Percentiles rank a stretch among this genome's conserved stretches.
Evolutionary conservation across 345 rosid species (phyloP).

Genomic region (Citrus cavaleriei): DNA sequence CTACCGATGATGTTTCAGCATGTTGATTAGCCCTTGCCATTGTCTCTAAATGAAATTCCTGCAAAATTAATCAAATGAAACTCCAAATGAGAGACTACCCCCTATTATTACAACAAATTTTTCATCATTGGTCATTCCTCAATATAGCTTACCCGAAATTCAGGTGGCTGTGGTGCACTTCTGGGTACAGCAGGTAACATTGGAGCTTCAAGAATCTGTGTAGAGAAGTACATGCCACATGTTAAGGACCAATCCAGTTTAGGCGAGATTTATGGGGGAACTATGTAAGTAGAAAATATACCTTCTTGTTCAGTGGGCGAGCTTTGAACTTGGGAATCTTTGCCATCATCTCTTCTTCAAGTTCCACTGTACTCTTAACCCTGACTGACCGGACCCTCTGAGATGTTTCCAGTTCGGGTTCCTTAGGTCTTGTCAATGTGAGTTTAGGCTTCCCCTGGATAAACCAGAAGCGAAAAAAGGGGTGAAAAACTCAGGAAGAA

Average conservation of each 20-base stretch:
- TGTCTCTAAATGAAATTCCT: constrained; percentile 93
- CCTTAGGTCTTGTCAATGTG: constrained; percentile 87
- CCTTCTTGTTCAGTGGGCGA: constrained; percentile 95
- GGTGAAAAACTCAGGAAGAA: not conserved
- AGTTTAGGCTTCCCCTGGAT: constrained; percentile 59
- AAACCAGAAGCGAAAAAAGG: constrained; percentile 9
- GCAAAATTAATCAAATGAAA: constrained; percentile 5
- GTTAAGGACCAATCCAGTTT: not conserved
- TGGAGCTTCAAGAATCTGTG: constrained; percentile 79
- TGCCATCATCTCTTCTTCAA: constrained; percentile 98
- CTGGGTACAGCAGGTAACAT: constrained; percentile 53
- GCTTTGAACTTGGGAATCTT: constrained; percentile 97
- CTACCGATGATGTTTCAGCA: constrained; percentile 75
- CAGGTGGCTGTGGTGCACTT: constrained; percentile 75
- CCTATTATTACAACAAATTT: no score
- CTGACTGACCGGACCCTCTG: constrained; percentile 76
- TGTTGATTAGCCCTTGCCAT: constrained; percentile 74
- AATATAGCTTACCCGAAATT: constrained; percentile 59
- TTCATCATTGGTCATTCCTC: not conserved
- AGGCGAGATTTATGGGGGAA: not conserved
- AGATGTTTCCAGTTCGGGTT: constrained; percentile 87
- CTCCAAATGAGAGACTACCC: not conserved
- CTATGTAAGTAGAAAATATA: constrained; percentile 14
- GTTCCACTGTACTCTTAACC: constrained; percentile 85
- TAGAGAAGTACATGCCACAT: not conserved